A percentile compares a stretch with the other conserved stretches of the same genome.
These are phyloP conservation scores for Tirmania nivea DNA, from an alignment of 495 filamentous ascomycete genomes.

Conservation along the genomic window DNA sequence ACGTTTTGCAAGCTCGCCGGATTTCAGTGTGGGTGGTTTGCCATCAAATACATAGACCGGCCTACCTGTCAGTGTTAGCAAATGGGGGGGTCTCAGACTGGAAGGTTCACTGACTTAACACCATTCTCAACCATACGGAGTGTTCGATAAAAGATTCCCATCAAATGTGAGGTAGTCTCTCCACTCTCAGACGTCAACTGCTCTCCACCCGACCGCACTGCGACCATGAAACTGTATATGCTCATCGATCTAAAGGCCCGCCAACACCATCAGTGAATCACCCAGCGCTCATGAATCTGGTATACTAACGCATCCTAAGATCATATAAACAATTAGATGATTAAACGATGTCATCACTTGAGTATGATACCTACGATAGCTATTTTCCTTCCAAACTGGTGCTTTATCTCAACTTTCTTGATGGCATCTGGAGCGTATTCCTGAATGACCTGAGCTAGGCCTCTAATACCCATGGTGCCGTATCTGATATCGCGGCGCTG, in stretches of 20 bases:
- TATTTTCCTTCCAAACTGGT: constrained; percentile 91
- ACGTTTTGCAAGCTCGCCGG: constrained; percentile 82
- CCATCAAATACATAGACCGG: constrained; percentile 96
- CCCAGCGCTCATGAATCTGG: neutral
- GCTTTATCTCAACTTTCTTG: constrained; percentile 92
- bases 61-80: constrained; percentile 18
- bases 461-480: constrained; percentile 67
- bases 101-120: constrained; percentile 40
- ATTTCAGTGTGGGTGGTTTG: constrained; percentile 88
- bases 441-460: constrained; percentile 66
- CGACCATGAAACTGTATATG: constrained; percentile 95
- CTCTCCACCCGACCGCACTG: constrained; percentile 87
- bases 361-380: constrained; percentile 70
- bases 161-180: constrained; percentile 90
- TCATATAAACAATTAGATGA: neutral
- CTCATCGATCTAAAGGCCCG: constrained; percentile 59
- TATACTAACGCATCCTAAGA: neutral
- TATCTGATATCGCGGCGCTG: no score
- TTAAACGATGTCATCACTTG: neutral
- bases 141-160: constrained; percentile 99
- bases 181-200: constrained; percentile 84
- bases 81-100: neutral
- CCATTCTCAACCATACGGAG: constrained; percentile 95
- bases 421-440: constrained; percentile 86
- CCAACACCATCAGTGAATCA: no score